A percentile compares a stretch with the other conserved stretches of the same genome.
phyloP scores from a whole-genome alignment of 352 stramenopile species.

The Phytophthora idaei region DNA sequence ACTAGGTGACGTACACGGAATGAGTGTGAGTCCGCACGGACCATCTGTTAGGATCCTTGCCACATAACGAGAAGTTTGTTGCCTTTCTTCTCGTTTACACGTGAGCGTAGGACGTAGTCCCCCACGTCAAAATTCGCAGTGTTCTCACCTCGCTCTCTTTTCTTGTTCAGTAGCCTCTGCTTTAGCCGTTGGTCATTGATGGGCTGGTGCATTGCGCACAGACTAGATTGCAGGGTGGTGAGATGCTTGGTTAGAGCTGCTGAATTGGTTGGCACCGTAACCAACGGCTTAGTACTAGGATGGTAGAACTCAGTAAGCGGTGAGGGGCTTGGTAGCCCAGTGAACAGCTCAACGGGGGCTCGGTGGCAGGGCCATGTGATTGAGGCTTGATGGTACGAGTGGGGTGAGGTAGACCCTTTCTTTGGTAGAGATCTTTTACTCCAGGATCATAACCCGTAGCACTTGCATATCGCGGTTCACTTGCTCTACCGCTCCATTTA shows the following conservation, averaged over 20 bases:
- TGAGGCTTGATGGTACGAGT: too few relatives aligned
- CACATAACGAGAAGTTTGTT: conserved; percentile 25
- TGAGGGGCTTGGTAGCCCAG: conserved; percentile 6
- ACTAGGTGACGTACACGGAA: conserved; percentile 16
- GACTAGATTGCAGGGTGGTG: neutral
- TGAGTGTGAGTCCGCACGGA: conserved; percentile 12
- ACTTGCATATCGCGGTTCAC: too few relatives aligned
- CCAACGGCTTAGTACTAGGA: neutral
- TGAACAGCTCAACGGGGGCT: conserved; percentile 32
- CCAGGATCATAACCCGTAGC: too few relatives aligned
- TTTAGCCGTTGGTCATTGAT: conserved; percentile 4
- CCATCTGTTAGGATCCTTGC: conserved; percentile 13
- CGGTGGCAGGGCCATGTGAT: neutral
- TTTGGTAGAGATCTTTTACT: too few relatives aligned
- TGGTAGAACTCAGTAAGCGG: conserved; percentile 17
- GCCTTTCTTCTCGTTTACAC: conserved; percentile 10
- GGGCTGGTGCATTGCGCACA: conserved; percentile 8
- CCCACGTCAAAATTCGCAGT: conserved; percentile 15
- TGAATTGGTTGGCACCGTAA: neutral
- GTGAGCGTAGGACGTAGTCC: conserved; percentile 11
- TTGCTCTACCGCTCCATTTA: too few relatives aligned
- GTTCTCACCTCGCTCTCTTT: conserved; percentile 8
- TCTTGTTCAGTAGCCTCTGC: conserved; percentile 15
- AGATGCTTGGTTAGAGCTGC: neutral
- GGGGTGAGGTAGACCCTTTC: too few relatives aligned